phyloP scores from a whole-genome alignment of 1,284 basidiomycete genomes.

The Mrakiaceae sp. region DNA sequence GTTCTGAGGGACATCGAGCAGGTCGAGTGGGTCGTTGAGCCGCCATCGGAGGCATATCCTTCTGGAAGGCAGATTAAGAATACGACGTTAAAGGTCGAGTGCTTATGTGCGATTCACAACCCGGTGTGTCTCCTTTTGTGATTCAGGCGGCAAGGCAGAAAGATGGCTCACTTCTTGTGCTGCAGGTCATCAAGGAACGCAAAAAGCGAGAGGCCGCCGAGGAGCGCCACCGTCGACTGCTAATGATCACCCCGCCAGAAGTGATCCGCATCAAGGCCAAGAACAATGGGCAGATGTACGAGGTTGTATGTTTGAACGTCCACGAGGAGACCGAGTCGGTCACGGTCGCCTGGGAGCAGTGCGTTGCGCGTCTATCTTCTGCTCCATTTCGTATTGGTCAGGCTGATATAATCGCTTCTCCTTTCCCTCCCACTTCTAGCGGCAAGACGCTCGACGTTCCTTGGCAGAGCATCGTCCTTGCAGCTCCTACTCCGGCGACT shows the following conservation, averaged over 20 bases:
- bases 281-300: slow-evolving; percentile 4
- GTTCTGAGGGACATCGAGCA: slow-evolving; percentile 56
- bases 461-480: background rate
- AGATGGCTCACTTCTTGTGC: background rate
- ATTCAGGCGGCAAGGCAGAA: background rate
- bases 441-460: background rate
- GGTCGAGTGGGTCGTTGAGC: slow-evolving; percentile 41
- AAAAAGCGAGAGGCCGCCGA: slow-evolving; percentile 3
- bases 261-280: slow-evolving; percentile 11
- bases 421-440: background rate
- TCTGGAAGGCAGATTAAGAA: slow-evolving; percentile 38
- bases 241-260: background rate
- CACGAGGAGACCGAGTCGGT: slow-evolving; percentile 1
- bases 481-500: no score
- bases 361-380: background rate
- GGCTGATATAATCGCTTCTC: background rate
- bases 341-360: slow-evolving; percentile 10
- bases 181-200: slow-evolving; percentile 11
- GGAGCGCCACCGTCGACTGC: background rate
- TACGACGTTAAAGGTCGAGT: slow-evolving; percentile 56
- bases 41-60: no score
- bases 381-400: background rate
- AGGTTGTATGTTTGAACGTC: background rate
- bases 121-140: slow-evolving; percentile 45
- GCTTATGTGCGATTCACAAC: slow-evolving; percentile 69